Evolutionary conservation across 2,329 filamentous ascomycete species (phyloP).

Genomic region (Fusarium pseudonygamai): DNA sequence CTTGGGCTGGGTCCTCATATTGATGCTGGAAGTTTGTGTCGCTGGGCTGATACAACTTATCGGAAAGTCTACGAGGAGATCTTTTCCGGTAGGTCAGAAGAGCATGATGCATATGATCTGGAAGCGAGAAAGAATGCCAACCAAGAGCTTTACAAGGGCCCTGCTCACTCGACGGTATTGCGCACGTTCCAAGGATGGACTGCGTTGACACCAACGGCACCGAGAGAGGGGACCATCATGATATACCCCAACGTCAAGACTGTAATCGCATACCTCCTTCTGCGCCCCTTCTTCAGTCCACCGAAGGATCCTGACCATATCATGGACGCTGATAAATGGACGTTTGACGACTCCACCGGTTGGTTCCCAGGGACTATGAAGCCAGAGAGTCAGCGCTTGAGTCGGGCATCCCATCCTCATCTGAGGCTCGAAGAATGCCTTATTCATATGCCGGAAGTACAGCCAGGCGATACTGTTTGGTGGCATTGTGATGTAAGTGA

Average conservation of each 20-base stretch:
- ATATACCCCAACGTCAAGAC: not conserved
- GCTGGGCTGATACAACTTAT: slow-evolving; percentile 49
- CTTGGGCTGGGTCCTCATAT: slow-evolving; percentile 54
- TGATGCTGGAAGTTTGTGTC: slow-evolving; percentile 53
- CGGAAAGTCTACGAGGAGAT: not conserved
- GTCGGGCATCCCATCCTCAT: slow-evolving; percentile 4
- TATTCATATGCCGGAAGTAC: slow-evolving; percentile 37
- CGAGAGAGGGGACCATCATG: slow-evolving; percentile 2
- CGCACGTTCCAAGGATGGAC: slow-evolving; percentile 13
- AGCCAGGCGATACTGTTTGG: slow-evolving; percentile 53
- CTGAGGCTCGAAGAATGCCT: slow-evolving; percentile 6
- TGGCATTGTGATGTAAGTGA: slow-evolving; percentile 52
- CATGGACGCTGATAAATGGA: not conserved
- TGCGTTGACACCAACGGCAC: not conserved
- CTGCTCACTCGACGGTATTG: slow-evolving; percentile 7
- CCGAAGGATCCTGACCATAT: not conserved
- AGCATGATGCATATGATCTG: not conserved
- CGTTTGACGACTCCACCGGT: not conserved
- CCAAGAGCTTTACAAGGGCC: not conserved
- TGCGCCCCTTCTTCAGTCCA: not conserved
- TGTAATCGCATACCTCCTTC: not conserved
- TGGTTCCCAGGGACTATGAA: slow-evolving; percentile 8
- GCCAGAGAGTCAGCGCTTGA: slow-evolving; percentile 1
- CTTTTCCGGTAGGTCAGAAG: not conserved
- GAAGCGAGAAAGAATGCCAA: not conserved